Base-by-base conservation (phyloP, 1,284 basidiomycete genomes). In the Jaminaea rosea region DNA sequence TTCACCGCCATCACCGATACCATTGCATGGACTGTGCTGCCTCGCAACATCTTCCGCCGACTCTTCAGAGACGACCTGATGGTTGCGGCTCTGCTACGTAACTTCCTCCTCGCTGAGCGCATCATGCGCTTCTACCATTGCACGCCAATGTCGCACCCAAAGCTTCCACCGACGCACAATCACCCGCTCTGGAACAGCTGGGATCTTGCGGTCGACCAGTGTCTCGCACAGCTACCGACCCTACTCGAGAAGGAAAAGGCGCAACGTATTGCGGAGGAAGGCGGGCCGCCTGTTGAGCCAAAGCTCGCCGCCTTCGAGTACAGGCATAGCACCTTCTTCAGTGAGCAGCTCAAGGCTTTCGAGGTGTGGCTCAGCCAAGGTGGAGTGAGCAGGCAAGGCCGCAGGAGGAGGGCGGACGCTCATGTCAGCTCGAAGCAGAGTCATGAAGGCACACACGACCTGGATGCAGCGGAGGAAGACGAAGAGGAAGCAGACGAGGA, bases 111-210 rank as follows among this genome's bases (percentile, higher is more conserved):
- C 19, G 93, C 94, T 1, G 92, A 98, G 76, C 82, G 93, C 19
- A 91, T 98, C 70, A 97, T 98, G 93, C 89, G 92, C 69, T 88
- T 91, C 65, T 96, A 97, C 74, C 86, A 93, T 67, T 98, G 94
- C 76, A 96, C 91, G 8, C 93, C 93, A 0, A 87, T 94, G 67
- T 94, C 91, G 0, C 85, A 86, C 60, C 94, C 93, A 17, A 81
- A 86, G 17, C 82, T 98, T 8, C 91, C 93, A 2, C 80, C 90
- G 4, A 96, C 93, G 17, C 92, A 96, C 72, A 93, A 91, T 11
- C 93, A 98, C 72, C 84, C 87, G 0, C 79, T 98, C 11, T 98
- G 93, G 93, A 85, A 87, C 48, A 88, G 88, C 3, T 98, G 94
- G 93, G 94, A 98, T 76, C 81, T 96, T 4, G 93, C 93, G 0